Base-by-base conservation (phyloP, 441 rosid species). In the Brassica hybrid region DNA sequence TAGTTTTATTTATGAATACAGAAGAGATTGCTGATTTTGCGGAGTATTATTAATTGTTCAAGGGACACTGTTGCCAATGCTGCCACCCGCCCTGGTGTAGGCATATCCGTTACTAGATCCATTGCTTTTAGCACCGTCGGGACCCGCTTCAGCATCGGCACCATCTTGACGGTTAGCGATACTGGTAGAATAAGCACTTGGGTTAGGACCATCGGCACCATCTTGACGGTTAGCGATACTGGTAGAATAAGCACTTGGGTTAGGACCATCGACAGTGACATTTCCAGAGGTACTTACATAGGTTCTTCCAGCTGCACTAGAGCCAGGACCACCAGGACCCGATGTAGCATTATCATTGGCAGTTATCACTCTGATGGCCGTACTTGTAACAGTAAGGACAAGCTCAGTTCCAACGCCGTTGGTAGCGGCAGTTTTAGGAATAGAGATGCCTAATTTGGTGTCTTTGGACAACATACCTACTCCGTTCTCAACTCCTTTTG, bases 371-470 rank as follows among this genome's bases (percentile, higher is more conserved):
- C 4, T 4, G 30, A 3, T 4, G 62, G 62, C 62, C 0, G 1
- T 19, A 21, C 14, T 58, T 58, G 14, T 58, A 5, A 23, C 17
- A 12, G 4, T 25, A 60, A 18, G 13, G 5, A 0, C 0, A 65
- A 74, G 77, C 65, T n/a, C 8, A 7, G 65, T 8, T 65, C 59
- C 72, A 74, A 58, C 0, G 10, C 67, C 67, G 1, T 59, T 60
- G 41, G 73, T 9, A 58, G 61, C 3, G n/a, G 21, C 41, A 67
- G 21, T 32, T 74, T 74, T 32, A 6, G 38, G 38, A 6, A 32
- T 32, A 32, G 38, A 32, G 38, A 32, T 32, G 38, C 38, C 38
- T 66, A 59, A 1, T 13, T 67, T 67, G 34, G 61, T 30, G 7
- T 67, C 78, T 18, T 67, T 58, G 62, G 17, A 67, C 34, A 41